Conservation (phyloP, 2,329 filamentous ascomycete species). For the Hortaea werneckii region DNA sequence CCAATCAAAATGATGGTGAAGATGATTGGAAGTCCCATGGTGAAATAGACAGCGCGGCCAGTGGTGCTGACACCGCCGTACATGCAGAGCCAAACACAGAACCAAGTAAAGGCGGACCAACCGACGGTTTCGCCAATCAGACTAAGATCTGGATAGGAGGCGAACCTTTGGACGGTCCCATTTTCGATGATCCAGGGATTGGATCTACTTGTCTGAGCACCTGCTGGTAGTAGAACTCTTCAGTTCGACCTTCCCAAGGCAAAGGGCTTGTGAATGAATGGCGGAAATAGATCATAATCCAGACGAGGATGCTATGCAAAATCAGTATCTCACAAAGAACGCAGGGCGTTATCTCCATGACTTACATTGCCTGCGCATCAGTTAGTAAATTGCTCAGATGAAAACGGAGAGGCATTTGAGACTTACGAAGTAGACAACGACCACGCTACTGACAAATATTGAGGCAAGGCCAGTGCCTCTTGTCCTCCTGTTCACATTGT, state of each 20-base stretch:
- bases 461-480: slow-evolving; percentile 46
- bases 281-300: slow-evolving; percentile 51
- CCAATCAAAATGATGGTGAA: slow-evolving; percentile 48
- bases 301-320: slow-evolving; percentile 29
- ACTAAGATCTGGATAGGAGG: slow-evolving; percentile 36
- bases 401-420: no score
- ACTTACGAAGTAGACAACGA: background rate
- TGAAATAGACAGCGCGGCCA: slow-evolving; percentile 50
- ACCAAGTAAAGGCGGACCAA: slow-evolving; percentile 50
- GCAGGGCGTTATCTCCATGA: no score
- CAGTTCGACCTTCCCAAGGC: slow-evolving; percentile 42
- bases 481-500: slow-evolving; percentile 42
- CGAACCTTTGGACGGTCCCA: slow-evolving; percentile 33
- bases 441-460: slow-evolving; percentile 37
- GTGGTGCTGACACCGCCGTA: slow-evolving; percentile 49
- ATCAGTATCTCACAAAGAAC: no score
- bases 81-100: slow-evolving; percentile 50
- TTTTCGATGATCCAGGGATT: slow-evolving; percentile 26
- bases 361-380: no score
- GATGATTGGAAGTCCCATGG: slow-evolving; percentile 50
- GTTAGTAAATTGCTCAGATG: no score
- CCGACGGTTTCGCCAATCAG: slow-evolving; percentile 48
- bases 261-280: slow-evolving; percentile 46
- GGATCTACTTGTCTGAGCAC: slow-evolving; percentile 37
- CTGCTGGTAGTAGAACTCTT: slow-evolving; percentile 44